Conservation (phyloP, 495 filamentous ascomycete genomes). For the Elaphomyces granulatus region DNA sequence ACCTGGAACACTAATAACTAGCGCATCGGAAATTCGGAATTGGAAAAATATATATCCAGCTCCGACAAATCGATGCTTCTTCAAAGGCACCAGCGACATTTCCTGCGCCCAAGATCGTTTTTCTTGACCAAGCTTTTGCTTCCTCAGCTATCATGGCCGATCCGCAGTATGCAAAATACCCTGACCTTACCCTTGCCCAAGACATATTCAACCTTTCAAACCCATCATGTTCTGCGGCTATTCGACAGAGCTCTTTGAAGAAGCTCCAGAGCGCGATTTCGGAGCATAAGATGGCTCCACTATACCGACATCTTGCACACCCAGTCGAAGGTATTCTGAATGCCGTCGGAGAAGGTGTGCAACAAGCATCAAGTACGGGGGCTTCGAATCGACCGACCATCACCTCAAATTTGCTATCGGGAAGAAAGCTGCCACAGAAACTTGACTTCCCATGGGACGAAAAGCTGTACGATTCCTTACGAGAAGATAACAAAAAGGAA, state of each 20-base stretch:
- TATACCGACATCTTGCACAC: conserved; percentile 91
- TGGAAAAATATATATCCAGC: too few relatives aligned
- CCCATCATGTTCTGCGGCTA: conserved; percentile 51
- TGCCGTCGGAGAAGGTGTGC: conserved; percentile 51
- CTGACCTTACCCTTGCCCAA: conserved; percentile 81
- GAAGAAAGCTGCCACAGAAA: conserved; percentile 42
- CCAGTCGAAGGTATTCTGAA: conserved; percentile 87
- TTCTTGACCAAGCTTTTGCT: too few relatives aligned
- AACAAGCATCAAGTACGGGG: conserved; percentile 37
- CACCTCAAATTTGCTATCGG: conserved; percentile 53
- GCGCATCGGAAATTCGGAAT: too few relatives aligned
- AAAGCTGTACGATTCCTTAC: conserved; percentile 65
- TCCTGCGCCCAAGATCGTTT: too few relatives aligned
- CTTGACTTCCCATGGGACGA: conserved; percentile 82
- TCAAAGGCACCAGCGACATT: too few relatives aligned
- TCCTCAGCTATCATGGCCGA: conserved; percentile 63
- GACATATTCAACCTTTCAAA: conserved; percentile 96
- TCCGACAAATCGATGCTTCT: too few relatives aligned
- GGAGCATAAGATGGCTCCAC: conserved; percentile 91
- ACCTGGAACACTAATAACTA: too few relatives aligned
- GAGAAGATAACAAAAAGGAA: conserved; percentile 81
- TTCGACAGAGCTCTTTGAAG: conserved; percentile 62
- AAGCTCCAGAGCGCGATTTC: conserved; percentile 82
- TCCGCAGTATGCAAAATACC: conserved; percentile 92
- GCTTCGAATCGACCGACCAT: conserved; percentile 40